Conservation (phyloP, 1,284 basidiomycete genomes). For the Papiliotrema nemorosa region DNA sequence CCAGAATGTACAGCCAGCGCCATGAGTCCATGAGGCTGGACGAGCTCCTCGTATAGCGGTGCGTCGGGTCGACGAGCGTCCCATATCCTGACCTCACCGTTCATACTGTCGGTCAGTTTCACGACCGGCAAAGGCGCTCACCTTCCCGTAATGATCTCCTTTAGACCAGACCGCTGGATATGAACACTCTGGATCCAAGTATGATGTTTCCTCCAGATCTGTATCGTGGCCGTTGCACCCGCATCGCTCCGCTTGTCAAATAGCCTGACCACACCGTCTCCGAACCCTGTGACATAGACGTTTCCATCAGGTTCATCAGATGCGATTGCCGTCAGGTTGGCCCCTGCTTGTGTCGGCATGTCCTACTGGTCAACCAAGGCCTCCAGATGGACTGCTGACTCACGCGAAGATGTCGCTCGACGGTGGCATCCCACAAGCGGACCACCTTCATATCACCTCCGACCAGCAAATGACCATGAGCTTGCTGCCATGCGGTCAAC, state of each 20-base stretch:
- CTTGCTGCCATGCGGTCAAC: slow-evolving; percentile 91
- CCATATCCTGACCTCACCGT: slow-evolving; percentile 89
- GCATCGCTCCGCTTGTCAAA: slow-evolving; percentile 88
- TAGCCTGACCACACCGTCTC: slow-evolving; percentile 83
- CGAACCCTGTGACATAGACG: slow-evolving; percentile 86
- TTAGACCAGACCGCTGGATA: slow-evolving; percentile 69
- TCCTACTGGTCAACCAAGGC: slow-evolving; percentile 10
- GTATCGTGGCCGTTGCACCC: slow-evolving; percentile 71
- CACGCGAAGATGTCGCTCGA: slow-evolving; percentile 78
- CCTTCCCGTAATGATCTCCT: slow-evolving; percentile 87
- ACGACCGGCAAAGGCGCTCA: slow-evolving; percentile 43
- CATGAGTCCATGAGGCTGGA: slow-evolving; percentile 70
- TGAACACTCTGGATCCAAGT: slow-evolving; percentile 90
- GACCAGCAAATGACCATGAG: slow-evolving; percentile 75
- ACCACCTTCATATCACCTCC: slow-evolving; percentile 89
- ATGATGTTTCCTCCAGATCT: slow-evolving; percentile 75
- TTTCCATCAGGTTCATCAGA: slow-evolving; percentile 72
- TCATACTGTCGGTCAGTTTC: slow-evolving; percentile 57
- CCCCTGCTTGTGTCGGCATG: slow-evolving; percentile 81
- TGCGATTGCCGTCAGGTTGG: slow-evolving; percentile 79
- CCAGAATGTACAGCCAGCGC: slow-evolving; percentile 84
- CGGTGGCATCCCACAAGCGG: slow-evolving; percentile 91
- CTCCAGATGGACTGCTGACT: slow-evolving; percentile 28
- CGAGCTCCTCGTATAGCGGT: slow-evolving; percentile 63
- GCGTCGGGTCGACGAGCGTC: slow-evolving; percentile 71